Evolutionary conservation across 2,329 filamentous ascomycete genomes (phyloP), one percentile per base, ranked within the genome.

Genomic region (Alternaria sp.): DNA sequence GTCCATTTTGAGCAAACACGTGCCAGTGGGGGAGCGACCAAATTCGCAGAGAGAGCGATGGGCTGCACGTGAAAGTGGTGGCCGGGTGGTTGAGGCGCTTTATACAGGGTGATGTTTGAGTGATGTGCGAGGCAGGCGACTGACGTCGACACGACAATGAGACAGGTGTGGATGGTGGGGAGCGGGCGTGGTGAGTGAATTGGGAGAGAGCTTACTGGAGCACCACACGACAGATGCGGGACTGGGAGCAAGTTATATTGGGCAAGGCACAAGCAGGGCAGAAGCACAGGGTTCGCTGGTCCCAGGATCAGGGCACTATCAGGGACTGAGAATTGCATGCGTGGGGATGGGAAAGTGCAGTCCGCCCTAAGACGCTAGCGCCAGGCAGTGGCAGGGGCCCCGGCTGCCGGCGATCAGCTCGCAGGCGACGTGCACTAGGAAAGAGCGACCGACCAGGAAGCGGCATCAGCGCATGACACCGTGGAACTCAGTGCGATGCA

Each of bases 1-100:
- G 65, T 85, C 83, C 83, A 85, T 85, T 78, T 78, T 76, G 66
- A 67, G 64, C 71, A 74, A 61, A 72, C 61, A 71, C 71, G 73
- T 75, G 75, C 72, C 73, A 67, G 69, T 65, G 69, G 51, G 55
- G 69, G 72, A 73, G 73, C 69, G 68, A 70, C 67, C 66, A 69
- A 56, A 58, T 61, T 66, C 59, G 65, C 66, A 55, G 59, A 14
- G 62, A 37, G 44, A 43, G 23, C 47, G 55, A 23, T 41, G 63
- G 59, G 65, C 63, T 62, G 51, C 73, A 74, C 71, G 73, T 71
- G 71, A 73, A 67, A 33, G 63, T 26, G 30, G 15, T 51, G 44
- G 60, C 54, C 33, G 44, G 47, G 49, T 44, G 28, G 49, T 33
- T 56, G 20, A 28, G 55, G 37, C 37, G 21, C 18, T 55, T 44